Conservation (phyloP, 1,139 yeast species). For the Blastobotrys persicus region DNA sequence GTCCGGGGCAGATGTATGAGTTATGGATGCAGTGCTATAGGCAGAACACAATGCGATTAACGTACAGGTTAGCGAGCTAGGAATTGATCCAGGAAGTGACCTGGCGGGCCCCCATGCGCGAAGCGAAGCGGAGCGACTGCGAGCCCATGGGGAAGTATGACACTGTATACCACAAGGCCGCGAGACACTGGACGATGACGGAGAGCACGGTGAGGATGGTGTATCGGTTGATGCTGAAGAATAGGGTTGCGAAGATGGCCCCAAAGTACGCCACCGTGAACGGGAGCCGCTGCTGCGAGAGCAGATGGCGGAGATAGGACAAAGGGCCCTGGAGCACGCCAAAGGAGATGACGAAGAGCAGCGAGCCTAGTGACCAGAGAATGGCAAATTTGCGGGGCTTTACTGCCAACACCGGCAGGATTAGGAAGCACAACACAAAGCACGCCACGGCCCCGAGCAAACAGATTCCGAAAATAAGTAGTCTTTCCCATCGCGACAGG, state of each 20-base stretch:
- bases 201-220: slow-evolving; percentile 75
- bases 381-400: slow-evolving; percentile 88
- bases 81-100: slow-evolving; percentile 45
- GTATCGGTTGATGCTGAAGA: slow-evolving; percentile 56
- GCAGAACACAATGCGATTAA: no score
- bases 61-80: slow-evolving; percentile 17
- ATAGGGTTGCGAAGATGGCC: slow-evolving; percentile 64
- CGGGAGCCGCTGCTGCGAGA: slow-evolving; percentile 72
- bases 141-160: slow-evolving; percentile 97
- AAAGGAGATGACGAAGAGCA: slow-evolving; percentile 82
- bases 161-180: slow-evolving; percentile 82
- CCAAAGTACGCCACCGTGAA: slow-evolving; percentile 80
- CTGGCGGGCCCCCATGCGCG: slow-evolving; percentile 76
- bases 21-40: no score
- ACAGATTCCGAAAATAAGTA: slow-evolving; percentile 75
- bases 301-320: slow-evolving; percentile 68
- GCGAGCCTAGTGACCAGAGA: slow-evolving; percentile 85
- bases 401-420: slow-evolving; percentile 85
- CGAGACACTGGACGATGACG: slow-evolving; percentile 73
- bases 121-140: slow-evolving; percentile 77
- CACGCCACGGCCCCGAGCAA: slow-evolving; percentile 74
- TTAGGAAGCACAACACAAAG: slow-evolving; percentile 74
- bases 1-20: no score
- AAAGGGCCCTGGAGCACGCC: slow-evolving; percentile 92
- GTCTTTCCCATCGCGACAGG: slow-evolving; percentile 73